Conservation (phyloP, 371 early-diverging fungal species). For the Mucor sp. region DNA sequence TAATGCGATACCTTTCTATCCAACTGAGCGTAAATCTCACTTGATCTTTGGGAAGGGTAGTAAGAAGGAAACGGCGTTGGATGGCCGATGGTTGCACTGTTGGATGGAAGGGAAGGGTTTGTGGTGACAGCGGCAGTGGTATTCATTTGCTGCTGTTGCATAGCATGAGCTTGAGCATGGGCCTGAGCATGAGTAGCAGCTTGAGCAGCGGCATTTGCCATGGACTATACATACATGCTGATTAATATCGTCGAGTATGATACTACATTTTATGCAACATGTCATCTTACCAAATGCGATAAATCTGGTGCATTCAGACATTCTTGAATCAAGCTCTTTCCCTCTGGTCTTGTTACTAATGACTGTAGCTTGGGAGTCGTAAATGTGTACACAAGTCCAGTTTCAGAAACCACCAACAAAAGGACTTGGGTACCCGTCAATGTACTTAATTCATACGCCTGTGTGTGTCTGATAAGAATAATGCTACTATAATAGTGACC, state of each 20-base stretch:
- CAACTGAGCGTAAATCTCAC: no score
- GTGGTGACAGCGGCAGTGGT: not conserved
- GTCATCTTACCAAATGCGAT: conserved; percentile 64
- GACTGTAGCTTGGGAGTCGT: conserved; percentile 97
- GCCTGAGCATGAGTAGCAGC: not conserved
- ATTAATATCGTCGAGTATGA: not conserved
- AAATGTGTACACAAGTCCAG: conserved; percentile 98
- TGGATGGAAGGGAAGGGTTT: not conserved
- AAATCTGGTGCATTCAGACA: conserved; percentile 88
- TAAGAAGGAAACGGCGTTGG: not conserved
- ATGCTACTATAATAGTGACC: no score
- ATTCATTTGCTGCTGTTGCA: not conserved
- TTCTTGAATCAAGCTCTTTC: conserved; percentile 92
- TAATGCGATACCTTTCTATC: no score
- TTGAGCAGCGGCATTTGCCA: not conserved
- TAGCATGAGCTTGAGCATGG: not conserved
- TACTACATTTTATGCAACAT: not conserved
- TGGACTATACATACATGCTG: not conserved
- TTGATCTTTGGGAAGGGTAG: no score
- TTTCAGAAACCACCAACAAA: conserved; percentile 94
- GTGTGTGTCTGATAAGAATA: not conserved
- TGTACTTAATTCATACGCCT: conserved; percentile 95
- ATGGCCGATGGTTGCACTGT: not conserved
- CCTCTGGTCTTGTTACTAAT: conserved; percentile 91
- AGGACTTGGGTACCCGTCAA: conserved; percentile 98